Evolutionary conservation across 2,329 filamentous ascomycete genomes (phyloP).

Genomic region (Exophiala sp.): DNA sequence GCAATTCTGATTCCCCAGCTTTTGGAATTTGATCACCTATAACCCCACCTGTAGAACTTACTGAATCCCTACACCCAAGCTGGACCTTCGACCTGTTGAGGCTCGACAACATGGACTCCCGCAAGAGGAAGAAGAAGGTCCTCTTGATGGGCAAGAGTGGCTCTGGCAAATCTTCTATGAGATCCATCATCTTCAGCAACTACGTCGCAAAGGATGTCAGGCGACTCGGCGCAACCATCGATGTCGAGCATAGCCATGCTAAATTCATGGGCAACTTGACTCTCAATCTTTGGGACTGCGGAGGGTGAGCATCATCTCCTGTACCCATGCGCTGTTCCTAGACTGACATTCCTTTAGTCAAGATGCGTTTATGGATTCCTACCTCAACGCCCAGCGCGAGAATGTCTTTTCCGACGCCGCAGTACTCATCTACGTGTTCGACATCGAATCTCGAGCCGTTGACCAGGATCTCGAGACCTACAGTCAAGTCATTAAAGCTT

Average conservation of each 20-base stretch:
- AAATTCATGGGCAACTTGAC: slow-evolving; percentile 98
- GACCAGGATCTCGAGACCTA: slow-evolving; percentile 91
- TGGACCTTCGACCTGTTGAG: not conserved
- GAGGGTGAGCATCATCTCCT: slow-evolving; percentile 70
- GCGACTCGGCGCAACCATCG: slow-evolving; percentile 89
- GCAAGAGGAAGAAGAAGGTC: slow-evolving; percentile 78
- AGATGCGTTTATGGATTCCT: slow-evolving; percentile 98
- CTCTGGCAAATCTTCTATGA: slow-evolving; percentile 97
- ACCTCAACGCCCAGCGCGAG: slow-evolving; percentile 88
- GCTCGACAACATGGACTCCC: slow-evolving; percentile 39
- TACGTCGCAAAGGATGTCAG: slow-evolving; percentile 96
- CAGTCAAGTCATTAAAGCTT: slow-evolving; percentile 80
- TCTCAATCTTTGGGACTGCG: slow-evolving; percentile 97
- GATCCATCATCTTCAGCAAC: slow-evolving; percentile 98
- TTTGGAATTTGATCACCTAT: too few species aligned
- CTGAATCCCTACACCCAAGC: not conserved
- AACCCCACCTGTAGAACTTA: too few species aligned
- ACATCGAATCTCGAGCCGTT: slow-evolving; percentile 93
- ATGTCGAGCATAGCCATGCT: slow-evolving; percentile 97
- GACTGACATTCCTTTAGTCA: slow-evolving; percentile 55
- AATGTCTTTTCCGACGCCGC: slow-evolving; percentile 86
- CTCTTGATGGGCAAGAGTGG: slow-evolving; percentile 92
- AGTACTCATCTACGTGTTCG: slow-evolving; percentile 98
- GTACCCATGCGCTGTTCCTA: too few species aligned
- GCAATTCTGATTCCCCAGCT: too few species aligned